phyloP scores from a whole-genome alignment of 2,329 filamentous ascomycete genomes.

The Fusarium sp. region DNA sequence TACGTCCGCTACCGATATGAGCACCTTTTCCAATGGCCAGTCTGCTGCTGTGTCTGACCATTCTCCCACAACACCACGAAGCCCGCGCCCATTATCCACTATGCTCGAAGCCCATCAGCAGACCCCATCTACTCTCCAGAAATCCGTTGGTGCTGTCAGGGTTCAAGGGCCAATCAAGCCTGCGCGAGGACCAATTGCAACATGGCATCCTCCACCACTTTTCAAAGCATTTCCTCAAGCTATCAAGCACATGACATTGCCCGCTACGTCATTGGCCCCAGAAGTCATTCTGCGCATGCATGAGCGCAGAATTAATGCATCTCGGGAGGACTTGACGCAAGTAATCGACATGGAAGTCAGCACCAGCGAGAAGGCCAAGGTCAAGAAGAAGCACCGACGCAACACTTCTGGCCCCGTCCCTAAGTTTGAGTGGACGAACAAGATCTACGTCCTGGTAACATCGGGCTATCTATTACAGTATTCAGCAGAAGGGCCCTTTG shows the following conservation, averaged over 20 bases:
- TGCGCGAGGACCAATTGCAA: slow-evolving; percentile 48
- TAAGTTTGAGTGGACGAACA: slow-evolving; percentile 71
- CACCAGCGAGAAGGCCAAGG: slow-evolving; percentile 46
- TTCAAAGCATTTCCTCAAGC: slow-evolving; percentile 89
- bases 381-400: slow-evolving; percentile 58
- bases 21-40: slow-evolving; percentile 53
- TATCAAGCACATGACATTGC: slow-evolving; percentile 74
- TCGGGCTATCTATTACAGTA: slow-evolving; percentile 80
- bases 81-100: slow-evolving; percentile 38
- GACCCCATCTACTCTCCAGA: slow-evolving; percentile 21
- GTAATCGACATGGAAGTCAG: slow-evolving; percentile 17
- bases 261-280: slow-evolving; percentile 70
- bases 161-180: slow-evolving; percentile 33
- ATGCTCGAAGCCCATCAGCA: slow-evolving; percentile 37
- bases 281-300: slow-evolving; percentile 72
- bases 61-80: slow-evolving; percentile 41
- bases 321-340: slow-evolving; percentile 31
- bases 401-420: slow-evolving; percentile 51
- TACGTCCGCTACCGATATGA: slow-evolving; percentile 56
- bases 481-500: slow-evolving; percentile 70
- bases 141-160: slow-evolving; percentile 17
- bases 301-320: slow-evolving; percentile 53
- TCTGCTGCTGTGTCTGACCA: slow-evolving; percentile 50
- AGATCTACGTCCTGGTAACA: slow-evolving; percentile 74
- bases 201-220: slow-evolving; percentile 75